Evolutionary conservation across 176 grass and related monocot genomes (phyloP).

Genomic region (Aegilops sharonensis): DNA sequence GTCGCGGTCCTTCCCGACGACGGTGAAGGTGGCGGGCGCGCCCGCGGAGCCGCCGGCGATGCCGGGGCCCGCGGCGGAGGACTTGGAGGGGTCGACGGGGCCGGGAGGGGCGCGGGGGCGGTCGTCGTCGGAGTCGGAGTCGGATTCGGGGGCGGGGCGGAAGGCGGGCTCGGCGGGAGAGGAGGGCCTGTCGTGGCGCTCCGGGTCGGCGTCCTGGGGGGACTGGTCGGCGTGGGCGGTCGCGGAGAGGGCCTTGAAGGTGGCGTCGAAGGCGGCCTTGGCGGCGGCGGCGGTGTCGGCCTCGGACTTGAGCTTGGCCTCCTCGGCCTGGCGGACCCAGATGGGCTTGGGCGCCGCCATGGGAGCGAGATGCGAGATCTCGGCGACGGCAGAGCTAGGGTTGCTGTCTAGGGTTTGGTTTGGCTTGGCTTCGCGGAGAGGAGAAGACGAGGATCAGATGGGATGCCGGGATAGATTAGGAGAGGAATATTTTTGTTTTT

Average conservation of each 20-base stretch:
- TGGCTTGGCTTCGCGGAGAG: background rate
- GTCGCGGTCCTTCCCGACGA: conserved; percentile 66
- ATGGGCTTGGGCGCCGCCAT: conserved; percentile 70
- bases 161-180: conserved; percentile 30
- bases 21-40: conserved; percentile 54
- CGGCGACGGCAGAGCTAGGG: background rate
- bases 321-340: conserved; percentile 94
- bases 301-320: conserved; percentile 94
- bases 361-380: conserved; percentile 2
- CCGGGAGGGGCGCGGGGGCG: conserved; percentile 41
- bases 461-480: background rate
- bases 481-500: background rate
- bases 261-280: conserved; percentile 95
- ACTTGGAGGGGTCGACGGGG: conserved; percentile 65
- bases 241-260: conserved; percentile 63
- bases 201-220: conserved; percentile 8
- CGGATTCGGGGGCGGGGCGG: background rate
- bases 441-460: background rate
- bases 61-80: conserved; percentile 63
- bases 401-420: background rate
- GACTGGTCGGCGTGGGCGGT: conserved; percentile 19
- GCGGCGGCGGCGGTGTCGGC: conserved; percentile 80
- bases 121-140: conserved; percentile 30
- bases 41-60: conserved; percentile 64
- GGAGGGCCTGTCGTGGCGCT: conserved; percentile 5